Conservation (phyloP, 768 basidiomycete species). For the Artomyces pyxidatus region DNA sequence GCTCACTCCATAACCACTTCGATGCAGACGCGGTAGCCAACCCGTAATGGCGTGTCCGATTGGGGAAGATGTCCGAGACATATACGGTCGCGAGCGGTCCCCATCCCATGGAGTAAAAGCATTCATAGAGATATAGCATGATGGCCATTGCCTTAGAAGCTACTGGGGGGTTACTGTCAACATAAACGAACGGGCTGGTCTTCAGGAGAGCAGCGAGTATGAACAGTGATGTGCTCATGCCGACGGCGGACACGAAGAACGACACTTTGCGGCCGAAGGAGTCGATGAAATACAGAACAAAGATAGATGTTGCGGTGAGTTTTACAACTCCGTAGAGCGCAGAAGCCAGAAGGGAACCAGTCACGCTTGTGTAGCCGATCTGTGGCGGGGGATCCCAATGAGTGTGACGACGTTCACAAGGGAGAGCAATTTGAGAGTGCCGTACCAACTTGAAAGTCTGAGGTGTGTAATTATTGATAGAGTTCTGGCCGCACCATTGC, state of each 20-base stretch:
- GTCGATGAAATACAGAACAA: conserved; percentile 63
- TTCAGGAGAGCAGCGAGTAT: conserved; percentile 84
- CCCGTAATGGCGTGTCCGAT: conserved; percentile 75
- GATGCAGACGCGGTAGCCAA: conserved; percentile 65
- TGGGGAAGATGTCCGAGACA: conserved; percentile 82
- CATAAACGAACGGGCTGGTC: conserved; percentile 51
- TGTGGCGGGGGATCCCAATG: conserved; percentile 18
- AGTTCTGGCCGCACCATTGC: conserved; percentile 82
- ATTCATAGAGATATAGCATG: conserved; percentile 80
- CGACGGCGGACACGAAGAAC: conserved; percentile 63
- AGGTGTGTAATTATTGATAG: conserved; percentile 67
- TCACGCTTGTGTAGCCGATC: conserved; percentile 59
- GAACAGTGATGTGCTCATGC: conserved; percentile 76
- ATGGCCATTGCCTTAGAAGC: conserved; percentile 75
- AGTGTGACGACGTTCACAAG: not conserved
- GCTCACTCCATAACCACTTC: conserved; percentile 78
- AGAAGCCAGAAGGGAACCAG: conserved; percentile 58
- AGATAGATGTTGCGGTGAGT: conserved; percentile 54
- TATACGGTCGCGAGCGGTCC: conserved; percentile 56
- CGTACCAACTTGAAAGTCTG: conserved; percentile 61
- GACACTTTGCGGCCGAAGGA: conserved; percentile 60
- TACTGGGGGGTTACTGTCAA: conserved; percentile 30
- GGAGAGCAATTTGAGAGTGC: no score
- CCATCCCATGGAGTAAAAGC: conserved; percentile 85
- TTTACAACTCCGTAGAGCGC: conserved; percentile 68